Percentiles rank a stretch among this genome's conserved stretches.
These are phyloP conservation scores for Quillaja saponaria DNA, from an alignment of 306 rosid species.

Conservation along the genomic window DNA sequence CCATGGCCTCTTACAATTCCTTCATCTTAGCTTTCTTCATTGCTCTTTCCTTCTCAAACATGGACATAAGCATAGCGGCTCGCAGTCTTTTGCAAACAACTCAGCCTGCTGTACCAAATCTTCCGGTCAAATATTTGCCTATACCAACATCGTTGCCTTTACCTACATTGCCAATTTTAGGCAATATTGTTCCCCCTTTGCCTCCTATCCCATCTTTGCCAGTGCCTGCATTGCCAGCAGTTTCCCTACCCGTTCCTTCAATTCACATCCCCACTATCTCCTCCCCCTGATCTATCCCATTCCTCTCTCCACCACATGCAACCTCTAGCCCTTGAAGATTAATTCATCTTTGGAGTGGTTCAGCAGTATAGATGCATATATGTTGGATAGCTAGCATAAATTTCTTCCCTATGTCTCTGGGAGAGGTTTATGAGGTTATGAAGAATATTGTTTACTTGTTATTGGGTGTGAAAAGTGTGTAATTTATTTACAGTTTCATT, in stretches of 20 bases:
- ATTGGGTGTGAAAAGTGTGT: too few relatives aligned
- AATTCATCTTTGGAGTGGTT: neutral
- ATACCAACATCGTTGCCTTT: slow-evolving; percentile 25
- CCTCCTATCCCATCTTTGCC: slow-evolving; percentile 37
- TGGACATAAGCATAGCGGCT: slow-evolving; percentile 25
- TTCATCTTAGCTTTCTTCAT: slow-evolving; percentile 24
- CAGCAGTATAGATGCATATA: neutral
- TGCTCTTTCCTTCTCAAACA: slow-evolving; percentile 27
- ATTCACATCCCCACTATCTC: slow-evolving; percentile 40
- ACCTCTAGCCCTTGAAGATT: slow-evolving; percentile 30
- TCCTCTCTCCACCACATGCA: slow-evolving; percentile 41
- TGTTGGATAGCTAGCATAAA: too few relatives aligned
- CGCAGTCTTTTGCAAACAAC: slow-evolving; percentile 40
- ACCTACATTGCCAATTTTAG: slow-evolving; percentile 25
- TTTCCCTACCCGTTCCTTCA: slow-evolving; percentile 13
- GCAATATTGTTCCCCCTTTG: slow-evolving; percentile 29
- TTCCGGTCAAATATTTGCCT: slow-evolving; percentile 9
- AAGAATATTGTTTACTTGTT: too few relatives aligned
- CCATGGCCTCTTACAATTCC: slow-evolving; percentile 18
- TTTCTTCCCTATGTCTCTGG: too few relatives aligned
- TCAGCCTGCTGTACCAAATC: neutral
- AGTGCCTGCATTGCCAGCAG: slow-evolving; percentile 20
- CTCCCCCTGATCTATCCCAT: too few relatives aligned
- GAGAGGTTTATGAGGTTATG: too few relatives aligned
- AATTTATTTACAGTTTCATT: too few relatives aligned